Evolutionary conservation across 495 filamentous ascomycete genomes (phyloP), one percentile per base, ranked within the genome.

Genomic region (Aspergillus leporis): DNA sequence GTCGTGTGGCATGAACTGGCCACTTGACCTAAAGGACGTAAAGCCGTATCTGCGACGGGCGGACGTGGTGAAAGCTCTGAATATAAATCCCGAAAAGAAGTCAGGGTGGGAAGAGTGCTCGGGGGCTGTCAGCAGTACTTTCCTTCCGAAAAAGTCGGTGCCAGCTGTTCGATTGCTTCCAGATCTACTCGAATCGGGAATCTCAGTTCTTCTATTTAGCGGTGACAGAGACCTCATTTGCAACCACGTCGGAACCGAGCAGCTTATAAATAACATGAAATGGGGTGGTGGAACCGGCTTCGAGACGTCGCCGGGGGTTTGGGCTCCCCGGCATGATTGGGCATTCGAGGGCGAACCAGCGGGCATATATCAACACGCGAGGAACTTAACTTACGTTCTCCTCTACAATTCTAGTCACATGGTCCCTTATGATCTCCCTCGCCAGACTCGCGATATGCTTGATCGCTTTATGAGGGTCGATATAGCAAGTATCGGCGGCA

Each of bases 381-480:
- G 95, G 51, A 98, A 98, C 68, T 75, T 98, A 49, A 98, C 94
- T 6, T 98, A 98, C 71, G 86, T 98, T 13, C 79, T 94, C 30
- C 96, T 98, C 74, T 93, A 96, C 79, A 97, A 98, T 74, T 84
- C 90, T 31, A 92, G 87, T 52, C 94, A 98, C 70, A 98, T 98
- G 94, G 94, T 97, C 3, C 94, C 94, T 6, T 98, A 92, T 70
- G 93, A 98, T 70, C 89, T 87, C 62, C 86, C 95, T 13, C 85
- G 92, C 23, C 86, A 92, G 50, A 90, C 87, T 9, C 85, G 94
- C 48, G 94, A 98, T 70, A 98, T 98, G 95, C 85, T 97, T 10
- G 94, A 98, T 71, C 88, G 94, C 18, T 97, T 98, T 73, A 91
- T 97, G 80, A 85, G 85, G 32, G 92, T 98, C 22, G 91, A 98